These are phyloP conservation scores for Crithidia expoeki DNA, from an alignment of 208 protist species.

Conservation along the genomic window DNA sequence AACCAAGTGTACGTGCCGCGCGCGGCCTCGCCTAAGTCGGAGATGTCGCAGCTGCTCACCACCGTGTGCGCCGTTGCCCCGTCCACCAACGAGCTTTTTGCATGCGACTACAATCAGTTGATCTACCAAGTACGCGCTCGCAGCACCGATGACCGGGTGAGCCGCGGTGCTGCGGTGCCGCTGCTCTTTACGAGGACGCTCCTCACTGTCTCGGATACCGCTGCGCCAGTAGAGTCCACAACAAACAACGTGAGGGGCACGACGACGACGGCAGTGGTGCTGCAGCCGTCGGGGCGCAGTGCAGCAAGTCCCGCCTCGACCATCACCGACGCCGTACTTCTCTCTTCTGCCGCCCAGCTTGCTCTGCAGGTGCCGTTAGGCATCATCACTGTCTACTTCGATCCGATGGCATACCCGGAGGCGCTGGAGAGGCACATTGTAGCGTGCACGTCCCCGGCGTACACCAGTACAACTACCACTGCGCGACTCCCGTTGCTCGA, in stretches of 20 bases:
- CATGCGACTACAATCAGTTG: neutral
- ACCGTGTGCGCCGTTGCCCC: neutral
- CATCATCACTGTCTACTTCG: constrained; percentile 17
- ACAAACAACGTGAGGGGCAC: neutral
- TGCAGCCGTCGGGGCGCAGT: neutral
- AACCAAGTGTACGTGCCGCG: constrained; percentile 1
- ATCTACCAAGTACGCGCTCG: constrained; percentile 16
- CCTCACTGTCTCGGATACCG: neutral
- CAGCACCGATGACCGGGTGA: constrained; percentile 20
- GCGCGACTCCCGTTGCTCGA: constrained; percentile 13
- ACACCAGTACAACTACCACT: neutral
- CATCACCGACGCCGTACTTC: neutral
- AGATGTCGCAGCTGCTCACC: neutral
- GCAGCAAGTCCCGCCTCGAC: neutral
- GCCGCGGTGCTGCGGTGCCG: neutral
- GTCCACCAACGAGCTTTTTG: neutral
- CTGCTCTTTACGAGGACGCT: constrained; percentile 7
- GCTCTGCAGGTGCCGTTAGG: constrained; percentile 19
- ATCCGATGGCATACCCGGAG: constrained; percentile 30
- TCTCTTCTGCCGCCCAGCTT: constrained; percentile 2
- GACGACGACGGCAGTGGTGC: neutral
- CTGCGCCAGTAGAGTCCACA: neutral
- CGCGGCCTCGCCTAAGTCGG: neutral
- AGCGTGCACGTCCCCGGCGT: constrained; percentile 3
- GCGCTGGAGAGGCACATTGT: constrained; percentile 24